phyloP scores from a whole-genome alignment of 257 asterid genomes.

The Solanum clarkiae region DNA sequence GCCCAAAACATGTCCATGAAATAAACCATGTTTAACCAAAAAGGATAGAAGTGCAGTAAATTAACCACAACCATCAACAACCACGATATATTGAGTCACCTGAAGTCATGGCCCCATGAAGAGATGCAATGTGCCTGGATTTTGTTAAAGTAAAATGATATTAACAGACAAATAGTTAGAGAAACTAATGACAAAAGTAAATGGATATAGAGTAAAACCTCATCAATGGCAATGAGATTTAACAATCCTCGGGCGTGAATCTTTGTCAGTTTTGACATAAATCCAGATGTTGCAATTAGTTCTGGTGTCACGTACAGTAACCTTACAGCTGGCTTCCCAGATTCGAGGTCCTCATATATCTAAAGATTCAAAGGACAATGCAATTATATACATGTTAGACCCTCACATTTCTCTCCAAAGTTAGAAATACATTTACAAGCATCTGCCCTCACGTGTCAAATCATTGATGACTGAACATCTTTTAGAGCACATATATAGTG shows the following conservation, averaged over 20 bases:
- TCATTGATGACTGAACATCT: not conserved
- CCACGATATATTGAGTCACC: conserved; percentile 29
- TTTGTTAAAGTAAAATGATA: conserved; percentile 6
- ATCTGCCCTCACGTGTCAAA: not conserved
- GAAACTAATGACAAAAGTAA: conserved; percentile 8
- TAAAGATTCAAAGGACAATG: conserved; percentile 12
- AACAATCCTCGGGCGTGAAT: conserved; percentile 74
- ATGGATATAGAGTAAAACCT: conserved; percentile 31
- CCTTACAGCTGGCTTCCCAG: conserved; percentile 85
- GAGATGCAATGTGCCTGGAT: conserved; percentile 95
- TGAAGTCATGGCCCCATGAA: conserved; percentile 97
- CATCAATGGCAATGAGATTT: conserved; percentile 81
- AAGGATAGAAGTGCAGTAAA: not conserved
- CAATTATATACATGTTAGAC: not conserved
- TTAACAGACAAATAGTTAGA: not conserved
- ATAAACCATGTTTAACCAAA: not conserved
- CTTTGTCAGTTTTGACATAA: conserved; percentile 61
- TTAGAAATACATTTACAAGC: not conserved
- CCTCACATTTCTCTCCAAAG: not conserved
- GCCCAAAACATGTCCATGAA: not conserved
- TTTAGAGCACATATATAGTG: not conserved
- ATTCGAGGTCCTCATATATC: conserved; percentile 77
- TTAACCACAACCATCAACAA: not conserved
- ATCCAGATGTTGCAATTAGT: conserved; percentile 74
- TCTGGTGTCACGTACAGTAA: conserved; percentile 93